Evolutionary conservation across 352 stramenopile species (phyloP).

Genomic region (Phytophthora colocasiae): DNA sequence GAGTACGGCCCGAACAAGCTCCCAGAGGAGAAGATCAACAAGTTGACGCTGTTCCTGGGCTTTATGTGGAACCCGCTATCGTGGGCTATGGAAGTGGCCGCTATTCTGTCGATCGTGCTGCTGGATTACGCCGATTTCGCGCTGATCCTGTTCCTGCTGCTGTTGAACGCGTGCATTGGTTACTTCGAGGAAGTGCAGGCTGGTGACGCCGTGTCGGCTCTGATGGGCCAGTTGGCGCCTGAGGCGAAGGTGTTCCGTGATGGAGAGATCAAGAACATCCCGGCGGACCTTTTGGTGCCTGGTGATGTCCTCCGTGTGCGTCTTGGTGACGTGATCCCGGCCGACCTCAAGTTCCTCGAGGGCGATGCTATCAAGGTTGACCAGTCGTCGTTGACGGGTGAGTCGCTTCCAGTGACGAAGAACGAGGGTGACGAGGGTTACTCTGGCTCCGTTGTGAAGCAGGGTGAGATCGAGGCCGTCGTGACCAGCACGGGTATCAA

Average conservation of each 20-base stretch:
- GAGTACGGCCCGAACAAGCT: conserved; percentile 88
- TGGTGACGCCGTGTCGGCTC: conserved; percentile 85
- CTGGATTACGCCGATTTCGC: conserved; percentile 82
- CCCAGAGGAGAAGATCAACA: conserved; percentile 80
- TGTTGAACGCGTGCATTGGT: conserved; percentile 79
- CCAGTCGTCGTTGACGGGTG: conserved; percentile 94
- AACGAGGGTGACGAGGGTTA: conserved; percentile 78
- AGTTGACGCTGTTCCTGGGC: conserved; percentile 76
- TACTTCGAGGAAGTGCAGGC: conserved; percentile 89
- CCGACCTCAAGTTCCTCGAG: conserved; percentile 90
- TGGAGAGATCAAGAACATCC: conserved; percentile 73
- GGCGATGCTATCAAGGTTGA: conserved; percentile 87
- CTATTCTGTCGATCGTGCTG: conserved; percentile 77
- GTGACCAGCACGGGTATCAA: conserved; percentile 89
- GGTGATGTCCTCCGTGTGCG: conserved; percentile 79
- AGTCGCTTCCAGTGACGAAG: conserved; percentile 94
- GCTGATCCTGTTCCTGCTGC: conserved; percentile 72
- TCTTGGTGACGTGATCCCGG: conserved; percentile 93
- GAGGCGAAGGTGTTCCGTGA: conserved; percentile 87
- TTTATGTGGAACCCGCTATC: conserved; percentile 90
- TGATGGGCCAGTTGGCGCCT: conserved; percentile 91
- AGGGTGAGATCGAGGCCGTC: conserved; percentile 92
- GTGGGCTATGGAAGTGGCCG: conserved; percentile 83
- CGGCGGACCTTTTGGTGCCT: conserved; percentile 71
- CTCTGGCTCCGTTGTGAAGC: conserved; percentile 86